Percentiles rank a stretch among this genome's conserved stretches.
phyloP scores from a whole-genome alignment of 139 green algal genomes.

The Parachlorella kessleri region DNA sequence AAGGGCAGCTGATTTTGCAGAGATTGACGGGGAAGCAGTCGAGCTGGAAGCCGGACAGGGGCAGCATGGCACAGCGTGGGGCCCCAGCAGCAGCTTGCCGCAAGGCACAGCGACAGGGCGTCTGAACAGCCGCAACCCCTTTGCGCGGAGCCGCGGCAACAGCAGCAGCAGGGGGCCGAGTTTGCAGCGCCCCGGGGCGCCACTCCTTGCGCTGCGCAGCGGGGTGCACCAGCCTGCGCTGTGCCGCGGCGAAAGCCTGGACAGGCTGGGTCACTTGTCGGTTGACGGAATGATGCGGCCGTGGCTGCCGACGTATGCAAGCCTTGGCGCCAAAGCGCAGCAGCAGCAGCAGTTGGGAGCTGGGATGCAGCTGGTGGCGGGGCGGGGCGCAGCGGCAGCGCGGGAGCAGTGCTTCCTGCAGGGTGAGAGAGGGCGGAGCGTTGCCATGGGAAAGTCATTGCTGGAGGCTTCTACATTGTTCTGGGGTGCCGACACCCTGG shows the following conservation, averaged over 20 bases:
- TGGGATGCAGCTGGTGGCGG: background rate
- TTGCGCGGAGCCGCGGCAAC: background rate
- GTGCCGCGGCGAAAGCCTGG: slow-evolving; percentile 32
- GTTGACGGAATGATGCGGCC: slow-evolving; percentile 30
- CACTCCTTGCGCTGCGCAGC: slow-evolving; percentile 20
- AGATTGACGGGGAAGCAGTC: too few species aligned
- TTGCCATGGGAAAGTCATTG: too few species aligned
- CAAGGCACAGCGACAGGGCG: background rate
- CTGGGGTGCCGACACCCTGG: too few species aligned
- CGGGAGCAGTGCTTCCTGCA: slow-evolving; percentile 17
- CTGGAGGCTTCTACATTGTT: too few species aligned
- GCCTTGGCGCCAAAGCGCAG: slow-evolving; percentile 6
- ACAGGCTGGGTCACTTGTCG: slow-evolving; percentile 31
- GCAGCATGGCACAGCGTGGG: too few species aligned
- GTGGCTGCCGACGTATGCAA: slow-evolving; percentile 33
- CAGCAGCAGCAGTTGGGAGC: background rate
- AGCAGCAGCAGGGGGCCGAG: background rate
- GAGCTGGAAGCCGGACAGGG: too few species aligned
- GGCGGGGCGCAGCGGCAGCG: background rate
- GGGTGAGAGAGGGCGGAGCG: too few species aligned
- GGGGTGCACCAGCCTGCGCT: slow-evolving; percentile 22
- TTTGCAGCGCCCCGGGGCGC: too few species aligned
- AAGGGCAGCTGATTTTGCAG: too few species aligned
- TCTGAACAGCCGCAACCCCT: background rate
- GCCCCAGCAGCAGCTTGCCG: too few species aligned